Evolutionary conservation across 2,329 filamentous ascomycete species (phyloP).

Genomic region (Talaromyces atroroseus): DNA sequence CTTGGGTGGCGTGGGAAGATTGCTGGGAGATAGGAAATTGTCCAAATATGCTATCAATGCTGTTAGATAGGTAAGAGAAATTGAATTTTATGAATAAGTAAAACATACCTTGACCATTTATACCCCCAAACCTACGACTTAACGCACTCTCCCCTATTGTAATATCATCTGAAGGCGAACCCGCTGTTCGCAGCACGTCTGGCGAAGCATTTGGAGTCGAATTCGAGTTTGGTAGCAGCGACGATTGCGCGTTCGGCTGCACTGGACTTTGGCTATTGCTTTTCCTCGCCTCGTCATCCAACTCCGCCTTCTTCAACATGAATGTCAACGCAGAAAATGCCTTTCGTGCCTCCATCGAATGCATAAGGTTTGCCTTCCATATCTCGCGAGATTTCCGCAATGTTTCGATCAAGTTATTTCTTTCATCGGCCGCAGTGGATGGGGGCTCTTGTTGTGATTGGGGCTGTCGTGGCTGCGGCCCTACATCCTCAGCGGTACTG

Average conservation of each 20-base stretch:
- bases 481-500: background rate
- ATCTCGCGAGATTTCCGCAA: conserved; percentile 12
- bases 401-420: conserved; percentile 6
- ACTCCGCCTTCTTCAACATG: conserved; percentile 14
- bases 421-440: background rate
- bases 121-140: background rate
- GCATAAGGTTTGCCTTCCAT: conserved; percentile 10
- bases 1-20: conserved; percentile 1
- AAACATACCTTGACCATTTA: background rate
- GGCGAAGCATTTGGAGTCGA: background rate
- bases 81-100: background rate
- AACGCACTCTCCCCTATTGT: conserved; percentile 10
- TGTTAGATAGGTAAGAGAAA: background rate
- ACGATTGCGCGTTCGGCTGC: background rate
- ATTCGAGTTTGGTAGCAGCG: background rate
- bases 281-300: conserved; percentile 8
- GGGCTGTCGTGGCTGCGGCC: background rate
- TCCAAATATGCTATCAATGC: background rate
- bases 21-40: background rate
- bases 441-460: background rate
- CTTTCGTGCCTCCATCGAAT: conserved; percentile 12
- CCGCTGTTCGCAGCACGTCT: background rate
- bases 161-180: background rate
- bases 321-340: conserved; percentile 13
- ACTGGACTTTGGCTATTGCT: background rate